Evolutionary conservation across 2,329 filamentous ascomycete species (phyloP).

Genomic region (Bipolaris cookei): DNA sequence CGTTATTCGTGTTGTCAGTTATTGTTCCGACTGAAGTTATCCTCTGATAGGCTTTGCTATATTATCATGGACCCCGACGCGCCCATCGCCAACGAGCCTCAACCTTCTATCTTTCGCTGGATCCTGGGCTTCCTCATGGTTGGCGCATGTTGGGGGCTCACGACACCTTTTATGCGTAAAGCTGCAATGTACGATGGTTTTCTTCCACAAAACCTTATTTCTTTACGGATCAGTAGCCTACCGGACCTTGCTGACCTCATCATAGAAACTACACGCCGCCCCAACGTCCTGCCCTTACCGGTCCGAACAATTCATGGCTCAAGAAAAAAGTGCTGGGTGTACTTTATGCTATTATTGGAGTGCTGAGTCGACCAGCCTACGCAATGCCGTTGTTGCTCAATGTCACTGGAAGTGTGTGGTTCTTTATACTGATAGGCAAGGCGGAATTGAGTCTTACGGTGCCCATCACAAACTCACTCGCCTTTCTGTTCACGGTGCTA

Average conservation of each 20-base stretch:
- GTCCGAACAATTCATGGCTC: slow-evolving; percentile 62
- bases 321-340: slow-evolving; percentile 67
- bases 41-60: background rate
- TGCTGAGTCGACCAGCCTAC: slow-evolving; percentile 82
- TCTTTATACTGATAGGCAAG: slow-evolving; percentile 90
- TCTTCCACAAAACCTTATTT: background rate
- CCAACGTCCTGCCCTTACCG: slow-evolving; percentile 39
- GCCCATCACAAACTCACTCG: slow-evolving; percentile 91
- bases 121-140: slow-evolving; percentile 88
- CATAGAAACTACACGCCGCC: slow-evolving; percentile 66
- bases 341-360: slow-evolving; percentile 76
- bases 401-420: slow-evolving; percentile 93
- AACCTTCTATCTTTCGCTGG: slow-evolving; percentile 72
- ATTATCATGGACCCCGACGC: slow-evolving; percentile 40
- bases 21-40: background rate
- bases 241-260: slow-evolving; percentile 1
- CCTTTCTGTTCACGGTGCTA: slow-evolving; percentile 93
- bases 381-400: slow-evolving; percentile 85
- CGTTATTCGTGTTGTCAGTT: background rate
- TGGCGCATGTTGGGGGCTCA: slow-evolving; percentile 90
- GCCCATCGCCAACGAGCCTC: slow-evolving; percentile 30
- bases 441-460: slow-evolving; percentile 93
- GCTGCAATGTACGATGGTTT: slow-evolving; percentile 67
- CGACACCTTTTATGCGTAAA: slow-evolving; percentile 84
- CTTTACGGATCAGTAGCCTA: background rate